Evolutionary conservation across 2,329 filamentous ascomycete species (phyloP), one percentile per base, ranked within the genome.

Genomic region (Fusarium veterinarium): DNA sequence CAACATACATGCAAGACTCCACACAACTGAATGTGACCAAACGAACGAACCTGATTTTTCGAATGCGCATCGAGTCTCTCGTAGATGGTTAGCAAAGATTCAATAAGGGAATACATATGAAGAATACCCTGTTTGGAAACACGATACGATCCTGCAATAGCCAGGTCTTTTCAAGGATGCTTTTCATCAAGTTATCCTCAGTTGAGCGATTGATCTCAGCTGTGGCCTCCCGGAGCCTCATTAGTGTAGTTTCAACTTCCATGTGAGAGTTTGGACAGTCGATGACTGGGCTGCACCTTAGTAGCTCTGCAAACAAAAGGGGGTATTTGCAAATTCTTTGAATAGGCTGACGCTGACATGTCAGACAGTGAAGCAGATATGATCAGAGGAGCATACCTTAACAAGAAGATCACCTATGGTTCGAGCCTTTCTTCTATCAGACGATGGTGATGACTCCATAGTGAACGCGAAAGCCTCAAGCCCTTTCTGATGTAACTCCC

Each of bases 301-400:
- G 86, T 13, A 99, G 86, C 77, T 98, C 94, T 9, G 91, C 88
- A 77, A 98, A 95, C 5, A 98, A 85, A 8, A 99, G 85, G 16
- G 94, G 94, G 78, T 98, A 98, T 83, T 93, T 94, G 84, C 94
- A 97, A 28, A 98, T 89, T 61, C 95, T 89, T 82, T 99, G 95
- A 25, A 98, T 95, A 1, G 95, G 96, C 93, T 97, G 60, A 23
- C 42, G 25, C 33, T 20, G 28, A 30, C 5, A 42, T 40, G 51
- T 69, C 13, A 73, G 60, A 33, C 28, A 13, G 8, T 51, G 57
- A 49, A 44, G n/a, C n/a, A 38, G 30, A 42, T 28, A 25, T n/a
- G 28, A 17, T 9, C 17, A 23, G 35, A 19, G 17, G n/a, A 59
- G 41, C 69, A 42, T 75, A 94, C 95, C 89, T 98, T 98, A 74